phyloP scores from a whole-genome alignment of 73 alveolate species.

The Effrenium voratum region DNA sequence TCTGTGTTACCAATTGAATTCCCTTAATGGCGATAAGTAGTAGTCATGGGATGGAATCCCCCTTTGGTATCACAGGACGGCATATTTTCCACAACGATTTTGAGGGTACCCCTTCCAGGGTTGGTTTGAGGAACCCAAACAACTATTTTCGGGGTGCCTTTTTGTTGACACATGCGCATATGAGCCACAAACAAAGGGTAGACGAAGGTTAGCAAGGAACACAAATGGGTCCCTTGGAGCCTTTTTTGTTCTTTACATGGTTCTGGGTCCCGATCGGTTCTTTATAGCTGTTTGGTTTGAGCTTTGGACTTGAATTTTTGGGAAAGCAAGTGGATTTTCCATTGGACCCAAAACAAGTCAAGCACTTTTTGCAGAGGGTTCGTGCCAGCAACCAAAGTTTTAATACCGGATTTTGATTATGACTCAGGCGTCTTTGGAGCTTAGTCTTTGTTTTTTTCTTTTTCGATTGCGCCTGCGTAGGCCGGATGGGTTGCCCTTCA shows the following conservation, averaged over 20 bases:
- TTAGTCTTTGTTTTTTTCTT: too few relatives aligned
- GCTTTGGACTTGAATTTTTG: neutral
- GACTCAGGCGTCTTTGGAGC: too few relatives aligned
- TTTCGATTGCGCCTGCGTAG: neutral
- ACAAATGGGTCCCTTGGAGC: neutral
- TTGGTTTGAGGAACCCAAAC: too few relatives aligned
- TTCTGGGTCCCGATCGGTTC: neutral
- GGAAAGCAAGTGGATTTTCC: neutral
- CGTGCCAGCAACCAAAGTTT: neutral
- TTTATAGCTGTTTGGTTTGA: neutral
- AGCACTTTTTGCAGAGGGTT: neutral
- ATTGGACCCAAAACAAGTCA: neutral
- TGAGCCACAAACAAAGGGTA: too few relatives aligned
- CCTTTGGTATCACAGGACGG: too few relatives aligned
- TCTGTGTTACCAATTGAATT: too few relatives aligned
- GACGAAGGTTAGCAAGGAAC: too few relatives aligned
- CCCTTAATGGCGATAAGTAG: too few relatives aligned
- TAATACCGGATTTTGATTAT: neutral
- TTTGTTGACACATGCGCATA: too few relatives aligned
- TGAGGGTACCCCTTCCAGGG: neutral
- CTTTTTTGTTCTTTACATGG: neutral
- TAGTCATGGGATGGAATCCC: too few relatives aligned
- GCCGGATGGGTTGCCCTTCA: constrained; percentile 35
- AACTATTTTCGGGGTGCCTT: too few relatives aligned
- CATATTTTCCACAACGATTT: too few relatives aligned